Percentiles rank a stretch among this genome's conserved stretches.
Evolutionary conservation across 352 stramenopile species (phyloP).

Genomic region (Blastocystis sp.): DNA sequence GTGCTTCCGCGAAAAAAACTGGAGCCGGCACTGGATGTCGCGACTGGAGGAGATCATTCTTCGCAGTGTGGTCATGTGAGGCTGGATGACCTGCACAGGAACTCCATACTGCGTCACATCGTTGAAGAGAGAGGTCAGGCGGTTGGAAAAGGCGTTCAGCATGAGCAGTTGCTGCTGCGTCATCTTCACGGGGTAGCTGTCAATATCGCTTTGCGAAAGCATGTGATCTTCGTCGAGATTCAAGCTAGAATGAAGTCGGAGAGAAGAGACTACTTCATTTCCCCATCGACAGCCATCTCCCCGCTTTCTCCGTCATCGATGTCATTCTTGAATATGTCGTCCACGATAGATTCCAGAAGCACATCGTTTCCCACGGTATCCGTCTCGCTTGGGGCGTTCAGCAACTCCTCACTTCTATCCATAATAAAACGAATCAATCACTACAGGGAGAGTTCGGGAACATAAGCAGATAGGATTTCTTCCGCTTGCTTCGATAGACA

Average conservation of each 20-base stretch:
- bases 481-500: not conserved
- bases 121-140: slow-evolving; percentile 24
- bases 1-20: slow-evolving; percentile 49
- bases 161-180: slow-evolving; percentile 57
- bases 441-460: slow-evolving; percentile 22
- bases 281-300: not conserved
- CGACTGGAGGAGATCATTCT: slow-evolving; percentile 35
- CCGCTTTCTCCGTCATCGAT: slow-evolving; percentile 5
- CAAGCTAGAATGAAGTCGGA: not conserved
- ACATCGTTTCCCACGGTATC: slow-evolving; percentile 13
- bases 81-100: slow-evolving; percentile 19
- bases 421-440: not conserved
- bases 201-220: slow-evolving; percentile 7
- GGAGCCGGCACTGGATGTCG: slow-evolving; percentile 56
- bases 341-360: slow-evolving; percentile 57
- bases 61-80: slow-evolving; percentile 5
- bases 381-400: not conserved
- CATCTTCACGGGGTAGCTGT: slow-evolving; percentile 22
- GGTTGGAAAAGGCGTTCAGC: slow-evolving; percentile 48
- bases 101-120: slow-evolving; percentile 21
- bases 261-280: not conserved
- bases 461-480: not conserved
- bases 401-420: not conserved
- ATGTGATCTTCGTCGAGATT: slow-evolving; percentile 32
- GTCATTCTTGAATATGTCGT: slow-evolving; percentile 19